Conservation (phyloP, 2,329 filamentous ascomycete genomes). For the Aspergillus caelatus region DNA sequence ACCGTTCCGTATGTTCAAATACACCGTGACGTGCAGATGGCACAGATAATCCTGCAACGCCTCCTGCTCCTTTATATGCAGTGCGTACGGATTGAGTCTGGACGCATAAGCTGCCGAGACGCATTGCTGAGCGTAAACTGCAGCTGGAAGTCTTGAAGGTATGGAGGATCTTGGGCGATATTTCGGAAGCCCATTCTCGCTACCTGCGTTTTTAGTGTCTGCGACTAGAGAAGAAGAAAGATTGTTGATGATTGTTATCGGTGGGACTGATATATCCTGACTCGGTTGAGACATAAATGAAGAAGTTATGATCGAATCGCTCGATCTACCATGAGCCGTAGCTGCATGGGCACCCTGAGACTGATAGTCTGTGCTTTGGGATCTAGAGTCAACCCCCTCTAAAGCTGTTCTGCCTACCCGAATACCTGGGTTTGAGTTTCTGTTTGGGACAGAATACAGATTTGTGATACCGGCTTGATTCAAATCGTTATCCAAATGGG, state of each 20-base stretch:
- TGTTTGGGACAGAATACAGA: background rate
- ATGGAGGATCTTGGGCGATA: constrained; percentile 81
- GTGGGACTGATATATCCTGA: constrained; percentile 30
- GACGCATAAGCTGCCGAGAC: constrained; percentile 87
- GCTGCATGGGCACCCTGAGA: constrained; percentile 22
- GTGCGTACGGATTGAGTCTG: constrained; percentile 81
- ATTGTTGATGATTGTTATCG: constrained; percentile 24
- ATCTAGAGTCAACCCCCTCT: constrained; percentile 16
- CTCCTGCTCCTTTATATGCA: constrained; percentile 82
- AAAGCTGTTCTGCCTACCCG: constrained; percentile 2
- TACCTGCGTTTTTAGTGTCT: constrained; percentile 26
- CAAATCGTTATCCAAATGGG: background rate
- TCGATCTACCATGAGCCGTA: constrained; percentile 27
- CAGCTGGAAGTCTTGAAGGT: constrained; percentile 69
- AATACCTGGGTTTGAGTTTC: constrained; percentile 5
- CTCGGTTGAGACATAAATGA: constrained; percentile 28
- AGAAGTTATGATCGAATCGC: constrained; percentile 29
- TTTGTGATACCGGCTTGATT: background rate
- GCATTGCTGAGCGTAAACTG: constrained; percentile 88
- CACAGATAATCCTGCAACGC: constrained; percentile 81
- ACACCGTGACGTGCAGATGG: constrained; percentile 86
- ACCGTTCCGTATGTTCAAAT: constrained; percentile 93
- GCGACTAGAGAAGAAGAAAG: constrained; percentile 19
- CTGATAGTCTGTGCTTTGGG: constrained; percentile 18
- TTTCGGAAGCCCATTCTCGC: constrained; percentile 44